Percentiles rank a stretch among this genome's conserved stretches.
Evolutionary conservation across 345 rosid genomes (phyloP).

Genomic region (Anastatica hierochuntica): DNA sequence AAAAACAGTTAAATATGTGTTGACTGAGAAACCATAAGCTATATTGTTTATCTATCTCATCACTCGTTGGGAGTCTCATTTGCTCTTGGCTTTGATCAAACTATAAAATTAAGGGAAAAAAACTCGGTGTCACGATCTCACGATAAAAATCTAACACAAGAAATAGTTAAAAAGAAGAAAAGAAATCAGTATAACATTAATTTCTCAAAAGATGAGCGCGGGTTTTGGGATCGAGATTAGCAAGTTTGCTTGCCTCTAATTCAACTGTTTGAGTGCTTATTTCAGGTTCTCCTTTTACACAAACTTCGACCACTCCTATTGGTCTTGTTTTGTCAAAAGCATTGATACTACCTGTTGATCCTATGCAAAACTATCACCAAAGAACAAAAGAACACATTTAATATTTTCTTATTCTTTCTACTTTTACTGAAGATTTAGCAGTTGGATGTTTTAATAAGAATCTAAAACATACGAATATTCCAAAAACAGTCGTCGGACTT

Average conservation of each 20-base stretch:
- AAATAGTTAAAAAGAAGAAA: not conserved
- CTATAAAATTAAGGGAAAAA: constrained; percentile 29
- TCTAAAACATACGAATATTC: constrained; percentile 60
- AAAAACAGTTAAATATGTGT: no score
- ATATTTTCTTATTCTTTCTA: no score
- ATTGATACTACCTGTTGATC: constrained; percentile 29
- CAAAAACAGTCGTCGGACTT: constrained; percentile 87
- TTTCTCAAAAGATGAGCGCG: constrained; percentile 70
- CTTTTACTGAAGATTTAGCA: no score
- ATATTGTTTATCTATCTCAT: constrained; percentile 77
- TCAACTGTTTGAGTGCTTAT: constrained; percentile 90
- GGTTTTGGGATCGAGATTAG: constrained; percentile 77
- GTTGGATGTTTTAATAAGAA: no score
- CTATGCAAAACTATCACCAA: constrained; percentile 13
- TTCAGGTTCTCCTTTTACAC: constrained; percentile 79
- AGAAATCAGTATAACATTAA: constrained; percentile 89
- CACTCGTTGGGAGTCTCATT: constrained; percentile 92
- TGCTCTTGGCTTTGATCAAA: constrained; percentile 88
- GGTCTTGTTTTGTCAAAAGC: constrained; percentile 81
- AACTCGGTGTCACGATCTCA: not conserved
- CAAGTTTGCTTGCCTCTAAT: constrained; percentile 72
- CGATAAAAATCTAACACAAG: not conserved
- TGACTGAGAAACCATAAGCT: no score
- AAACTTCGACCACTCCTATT: constrained; percentile 92
- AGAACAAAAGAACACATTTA: no score